Evolutionary conservation across 176 grass and related monocot species (phyloP), one percentile per base, ranked within the genome.

Genomic region (Metroxylon sagu): DNA sequence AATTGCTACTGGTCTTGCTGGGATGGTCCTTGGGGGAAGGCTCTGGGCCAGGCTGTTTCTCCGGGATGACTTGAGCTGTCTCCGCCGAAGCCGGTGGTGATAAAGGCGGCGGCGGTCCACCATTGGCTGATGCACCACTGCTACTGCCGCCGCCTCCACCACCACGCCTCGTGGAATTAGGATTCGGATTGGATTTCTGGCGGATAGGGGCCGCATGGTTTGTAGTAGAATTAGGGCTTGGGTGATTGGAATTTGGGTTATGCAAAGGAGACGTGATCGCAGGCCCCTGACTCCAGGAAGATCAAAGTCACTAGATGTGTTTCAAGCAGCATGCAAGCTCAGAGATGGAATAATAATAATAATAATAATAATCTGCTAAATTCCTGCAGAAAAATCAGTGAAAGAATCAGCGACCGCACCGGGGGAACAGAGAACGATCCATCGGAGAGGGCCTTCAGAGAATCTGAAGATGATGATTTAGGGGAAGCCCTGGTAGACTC

Each of bases 391-490:
- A 43, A 39, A 14, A 43, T 14, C 8, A 43, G 8, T 43, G 10
- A 43, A 10, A 10, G 1, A 35, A 35, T 35, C 8, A 35, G 54
- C 56, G 43, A 77, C 71, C 35, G 56, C 56, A 95, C 90, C 77
- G 35, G 56, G 3, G 79, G 50, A 6, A 82, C 31, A 3, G 56
- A 70, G 18, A 35, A 60, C 1, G 82, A 79, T 50, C 31, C 77
- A 59, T 95, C 80, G 0, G 76, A 75, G 26, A 86, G 70, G 6
- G 76, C 72, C 25, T 79, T 85, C 55, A 82, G 67, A 19, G 86
- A 83, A 71, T 90, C 80, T 0, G 70, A 83, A 1, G 79, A 86
- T 2, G 83, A 64, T 2, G 79, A 73, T 66, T 73, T 86, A 19
- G 73, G 53, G 54, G 71, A 68, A 16, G 62, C 27, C 54, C 57